Evolutionary conservation across 257 asterid species (phyloP).

Genomic region (Avicennia marina): DNA sequence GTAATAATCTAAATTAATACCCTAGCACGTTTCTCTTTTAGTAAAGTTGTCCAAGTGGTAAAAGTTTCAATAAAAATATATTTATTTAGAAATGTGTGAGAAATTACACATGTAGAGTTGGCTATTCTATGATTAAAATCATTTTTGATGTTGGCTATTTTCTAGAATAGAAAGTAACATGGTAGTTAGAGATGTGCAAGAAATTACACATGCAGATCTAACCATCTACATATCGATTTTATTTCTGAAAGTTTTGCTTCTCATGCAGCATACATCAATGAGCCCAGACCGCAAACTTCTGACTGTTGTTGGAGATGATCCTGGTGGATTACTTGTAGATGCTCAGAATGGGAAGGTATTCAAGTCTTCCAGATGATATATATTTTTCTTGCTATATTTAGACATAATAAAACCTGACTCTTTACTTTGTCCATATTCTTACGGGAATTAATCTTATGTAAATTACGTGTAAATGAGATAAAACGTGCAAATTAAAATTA

Average conservation of each 20-base stretch:
- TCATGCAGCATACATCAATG: constrained; percentile 65
- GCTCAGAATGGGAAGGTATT: constrained; percentile 66
- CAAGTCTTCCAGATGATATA: not conserved
- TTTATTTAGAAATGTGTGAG: no score
- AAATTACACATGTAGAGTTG: no score
- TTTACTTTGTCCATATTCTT: no score
- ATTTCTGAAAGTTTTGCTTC: constrained; percentile 5
- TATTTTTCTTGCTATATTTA: not conserved
- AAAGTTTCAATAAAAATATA: no score
- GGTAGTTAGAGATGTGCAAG: not conserved
- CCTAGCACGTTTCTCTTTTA: no score
- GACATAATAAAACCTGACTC: not conserved
- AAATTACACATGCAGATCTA: not conserved
- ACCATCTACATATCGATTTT: not conserved
- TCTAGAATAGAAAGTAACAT: not conserved
- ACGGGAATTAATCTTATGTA: no score
- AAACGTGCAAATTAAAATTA: not conserved
- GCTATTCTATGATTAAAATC: not conserved
- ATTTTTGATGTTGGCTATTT: not conserved
- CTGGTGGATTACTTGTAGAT: constrained; percentile 57
- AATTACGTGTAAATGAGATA: no score
- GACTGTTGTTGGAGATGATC: constrained; percentile 66
- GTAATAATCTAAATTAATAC: no score
- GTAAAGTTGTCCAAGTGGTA: no score
- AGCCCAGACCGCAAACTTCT: constrained; percentile 68